phyloP scores from a whole-genome alignment of 2,329 filamentous ascomycete genomes.

The Chrysosphaeria jannelii region DNA sequence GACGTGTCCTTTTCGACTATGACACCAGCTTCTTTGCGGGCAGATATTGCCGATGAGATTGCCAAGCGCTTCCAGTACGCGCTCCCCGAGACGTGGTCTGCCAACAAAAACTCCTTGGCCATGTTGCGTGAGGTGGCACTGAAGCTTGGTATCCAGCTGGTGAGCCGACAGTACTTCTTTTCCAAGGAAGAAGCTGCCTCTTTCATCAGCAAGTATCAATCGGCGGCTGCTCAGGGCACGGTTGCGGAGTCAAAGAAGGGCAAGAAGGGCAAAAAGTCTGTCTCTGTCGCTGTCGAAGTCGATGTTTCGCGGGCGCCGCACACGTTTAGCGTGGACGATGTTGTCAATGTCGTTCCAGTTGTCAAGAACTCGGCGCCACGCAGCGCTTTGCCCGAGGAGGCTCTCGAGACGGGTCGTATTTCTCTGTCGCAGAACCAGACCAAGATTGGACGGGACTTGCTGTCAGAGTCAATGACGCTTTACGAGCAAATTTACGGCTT shows the following conservation, averaged over 20 bases:
- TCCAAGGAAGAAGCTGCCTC: constrained; percentile 11
- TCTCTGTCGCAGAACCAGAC: constrained; percentile 89
- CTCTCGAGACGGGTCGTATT: constrained; percentile 79
- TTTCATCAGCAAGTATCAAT: constrained; percentile 7
- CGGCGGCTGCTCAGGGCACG: constrained; percentile 1
- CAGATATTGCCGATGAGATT: constrained; percentile 42
- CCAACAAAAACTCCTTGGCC: constrained; percentile 36
- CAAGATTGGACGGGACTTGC: constrained; percentile 80
- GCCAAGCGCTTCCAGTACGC: constrained; percentile 46
- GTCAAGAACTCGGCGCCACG: constrained; percentile 84
- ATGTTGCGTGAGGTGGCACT: constrained; percentile 67
- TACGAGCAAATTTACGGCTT: constrained; percentile 98
- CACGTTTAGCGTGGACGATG: constrained; percentile 59
- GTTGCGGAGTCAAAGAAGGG: constrained; percentile 12
- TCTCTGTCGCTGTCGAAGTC: constrained; percentile 9
- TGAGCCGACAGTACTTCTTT: constrained; percentile 49
- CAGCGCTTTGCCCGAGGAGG: constrained; percentile 78
- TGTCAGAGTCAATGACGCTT: constrained; percentile 81
- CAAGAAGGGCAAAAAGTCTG: constrained; percentile 28
- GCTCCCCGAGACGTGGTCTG: constrained; percentile 36
- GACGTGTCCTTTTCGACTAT: constrained; percentile 46
- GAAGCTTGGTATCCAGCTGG: constrained; percentile 71
- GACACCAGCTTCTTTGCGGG: constrained; percentile 39
- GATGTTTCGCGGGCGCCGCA: constrained; percentile 17
- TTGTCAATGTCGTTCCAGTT: constrained; percentile 77